Percentiles rank a stretch among this genome's conserved stretches.
Conservation (phyloP, 805 yeast genomes). For the Geotrichum ghanense region DNA sequence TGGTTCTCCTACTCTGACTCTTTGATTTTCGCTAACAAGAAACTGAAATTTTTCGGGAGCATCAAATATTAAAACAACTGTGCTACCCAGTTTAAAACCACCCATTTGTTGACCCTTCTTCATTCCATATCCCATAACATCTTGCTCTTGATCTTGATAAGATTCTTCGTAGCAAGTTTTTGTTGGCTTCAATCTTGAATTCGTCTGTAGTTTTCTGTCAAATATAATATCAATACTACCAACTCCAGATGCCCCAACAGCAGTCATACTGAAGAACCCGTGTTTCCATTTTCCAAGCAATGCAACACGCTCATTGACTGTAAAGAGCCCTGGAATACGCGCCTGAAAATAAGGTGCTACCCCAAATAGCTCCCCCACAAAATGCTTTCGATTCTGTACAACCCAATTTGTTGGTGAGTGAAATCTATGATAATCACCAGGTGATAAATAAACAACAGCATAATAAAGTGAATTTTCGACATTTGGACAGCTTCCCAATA, state of each 20-base stretch:
- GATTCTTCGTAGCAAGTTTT: constrained; percentile 91
- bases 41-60: constrained; percentile 79
- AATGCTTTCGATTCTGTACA: constrained; percentile 82
- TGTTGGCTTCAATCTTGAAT: constrained; percentile 44
- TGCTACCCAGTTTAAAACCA: constrained; percentile 90
- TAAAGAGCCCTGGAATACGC: constrained; percentile 75
- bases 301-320: constrained; percentile 91
- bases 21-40: constrained; percentile 56
- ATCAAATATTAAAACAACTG: constrained; percentile 91
- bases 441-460: constrained; percentile 90
- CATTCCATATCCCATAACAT: constrained; percentile 78
- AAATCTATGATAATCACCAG: constrained; percentile 96
- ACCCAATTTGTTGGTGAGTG: constrained; percentile 98
- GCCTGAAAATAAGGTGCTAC: constrained; percentile 95
- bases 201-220: constrained; percentile 82
- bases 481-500: constrained; percentile 46
- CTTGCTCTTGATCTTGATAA: constrained; percentile 62
- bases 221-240: constrained; percentile 89
- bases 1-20: constrained; percentile 74
- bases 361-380: constrained; percentile 87
- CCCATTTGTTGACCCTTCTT: constrained; percentile 93
- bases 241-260: constrained; percentile 98
- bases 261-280: constrained; percentile 97
- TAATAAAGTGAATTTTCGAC: constrained; percentile 55
- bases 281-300: constrained; percentile 90